Evolutionary conservation across 225 moss, liverwort and hornwort genomes (phyloP), one percentile per base, ranked within the genome.

Genomic region (Marchantia polymorpha): DNA sequence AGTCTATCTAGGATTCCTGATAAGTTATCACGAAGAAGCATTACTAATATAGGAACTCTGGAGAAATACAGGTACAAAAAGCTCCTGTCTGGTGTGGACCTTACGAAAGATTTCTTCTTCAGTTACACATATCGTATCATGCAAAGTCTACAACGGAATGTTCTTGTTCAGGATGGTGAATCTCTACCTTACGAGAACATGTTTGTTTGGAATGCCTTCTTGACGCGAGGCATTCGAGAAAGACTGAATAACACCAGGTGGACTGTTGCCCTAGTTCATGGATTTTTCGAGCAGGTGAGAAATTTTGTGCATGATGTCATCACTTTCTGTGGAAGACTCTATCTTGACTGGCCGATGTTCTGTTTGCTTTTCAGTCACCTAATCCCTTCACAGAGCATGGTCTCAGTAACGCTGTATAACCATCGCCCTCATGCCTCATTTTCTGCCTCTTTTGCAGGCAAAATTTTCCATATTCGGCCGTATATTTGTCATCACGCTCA

Each of bases 151-250:
- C 94, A 96, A 81, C 85, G 91, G 25, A 96, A 94, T 67, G 92
- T 94, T 80, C 90, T 92, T 77, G 76, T 81, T 52, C 86, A 82
- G 73, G 87, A 88, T 74, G 86, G 89, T 73, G 90, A 89, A 52
- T 83, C 86, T 48, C 77, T 92, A 84, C 92, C 88, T 0, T 96
- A 96, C 39, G 94, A 93, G 48, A 92, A 87, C 73, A 94, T 96
- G 96, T 96, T 96, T 73, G 96, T 96, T 58, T 94, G 92, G 96
- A 94, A 96, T 83, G 96, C 96, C 52, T 92, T 85, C 77, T 90
- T 94, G 39, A 92, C 94, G 13, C 84, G 91, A 76, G 86, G 86
- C 52, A 94, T 96, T 85, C 92, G 94, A 50, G 88, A 90, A 66
- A 88, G 90, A 74, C 89, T 96, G 20, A 87, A 91, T 29, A 91